Evolutionary conservation across 192 early-diverging fungal genomes (phyloP).

Genomic region (Kickxella alabastrina): DNA sequence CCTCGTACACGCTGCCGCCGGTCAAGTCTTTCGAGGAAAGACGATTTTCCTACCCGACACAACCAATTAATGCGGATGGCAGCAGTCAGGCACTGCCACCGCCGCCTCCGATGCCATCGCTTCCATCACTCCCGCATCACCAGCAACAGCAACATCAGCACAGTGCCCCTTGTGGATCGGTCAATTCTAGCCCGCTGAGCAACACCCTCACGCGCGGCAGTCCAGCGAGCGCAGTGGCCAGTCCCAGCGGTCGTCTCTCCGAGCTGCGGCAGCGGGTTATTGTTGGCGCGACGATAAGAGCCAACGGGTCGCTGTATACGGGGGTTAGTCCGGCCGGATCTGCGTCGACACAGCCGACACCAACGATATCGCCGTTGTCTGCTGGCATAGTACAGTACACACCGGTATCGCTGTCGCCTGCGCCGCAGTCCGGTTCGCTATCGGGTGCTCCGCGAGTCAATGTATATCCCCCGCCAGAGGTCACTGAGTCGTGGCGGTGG

Average conservation of each 20-base stretch:
- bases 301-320: slow-evolving; percentile 12
- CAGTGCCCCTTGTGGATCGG: slow-evolving; percentile 1
- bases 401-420: slow-evolving; percentile 37
- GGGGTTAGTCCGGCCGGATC: slow-evolving; percentile 18
- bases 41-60: slow-evolving; percentile 46
- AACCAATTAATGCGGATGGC: slow-evolving; percentile 27
- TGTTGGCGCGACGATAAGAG: slow-evolving; percentile 5
- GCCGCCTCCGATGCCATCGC: not conserved
- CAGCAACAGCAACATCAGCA: slow-evolving; percentile 12
- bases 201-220: slow-evolving; percentile 10
- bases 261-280: slow-evolving; percentile 37
- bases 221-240: slow-evolving; percentile 9
- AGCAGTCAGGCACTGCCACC: slow-evolving; percentile 7
- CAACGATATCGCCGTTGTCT: slow-evolving; percentile 39
- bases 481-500: slow-evolving; percentile 36
- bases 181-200: not conserved
- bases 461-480: slow-evolving; percentile 42
- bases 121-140: slow-evolving; percentile 8
- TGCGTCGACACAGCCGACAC: slow-evolving; percentile 34
- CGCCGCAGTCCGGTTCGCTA: slow-evolving; percentile 21
- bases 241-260: slow-evolving; percentile 20
- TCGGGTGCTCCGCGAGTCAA: slow-evolving; percentile 39
- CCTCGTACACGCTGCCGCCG: slow-evolving; percentile 47
- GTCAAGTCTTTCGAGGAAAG: slow-evolving; percentile 48
- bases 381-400: slow-evolving; percentile 37